Evolutionary conservation across 768 basidiomycete genomes (phyloP).

Genomic region (Mycena polygramma): DNA sequence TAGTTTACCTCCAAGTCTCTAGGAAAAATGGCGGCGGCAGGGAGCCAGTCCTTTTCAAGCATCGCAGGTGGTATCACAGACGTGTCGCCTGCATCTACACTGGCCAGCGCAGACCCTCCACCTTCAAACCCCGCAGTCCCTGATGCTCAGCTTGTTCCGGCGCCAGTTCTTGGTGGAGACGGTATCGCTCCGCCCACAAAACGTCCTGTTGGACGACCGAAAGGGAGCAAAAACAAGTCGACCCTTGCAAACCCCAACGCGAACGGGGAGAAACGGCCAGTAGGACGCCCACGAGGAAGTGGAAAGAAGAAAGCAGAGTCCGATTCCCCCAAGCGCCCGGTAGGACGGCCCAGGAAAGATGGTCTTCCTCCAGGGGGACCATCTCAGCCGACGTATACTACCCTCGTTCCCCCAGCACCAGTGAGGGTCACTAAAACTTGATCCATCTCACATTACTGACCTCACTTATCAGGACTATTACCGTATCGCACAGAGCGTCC

Average conservation of each 20-base stretch:
- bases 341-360: slow-evolving; percentile 86
- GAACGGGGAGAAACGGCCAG: slow-evolving; percentile 69
- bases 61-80: slow-evolving; percentile 31
- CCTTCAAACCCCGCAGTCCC: background rate
- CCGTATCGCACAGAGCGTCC: background rate
- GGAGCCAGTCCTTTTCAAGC: slow-evolving; percentile 24
- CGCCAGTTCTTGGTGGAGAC: background rate
- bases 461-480: slow-evolving; percentile 6
- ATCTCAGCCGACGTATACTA: background rate
- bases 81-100: background rate
- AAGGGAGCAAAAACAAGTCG: slow-evolving; percentile 37
- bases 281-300: slow-evolving; percentile 85
- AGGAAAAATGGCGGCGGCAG: slow-evolving; percentile 13
- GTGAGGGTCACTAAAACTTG: slow-evolving; percentile 7
- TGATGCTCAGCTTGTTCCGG: background rate
- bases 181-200: slow-evolving; percentile 14
- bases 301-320: slow-evolving; percentile 72
- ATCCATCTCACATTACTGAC: background rate
- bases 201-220: slow-evolving; percentile 28
- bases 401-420: slow-evolving; percentile 15
- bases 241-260: slow-evolving; percentile 22
- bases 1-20: background rate
- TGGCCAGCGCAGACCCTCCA: slow-evolving; percentile 2
- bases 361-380: slow-evolving; percentile 81
- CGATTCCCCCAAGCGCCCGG: slow-evolving; percentile 71